Base-by-base conservation (phyloP, 805 yeast genomes). In the Zygosaccharomyces bisporus region DNA sequence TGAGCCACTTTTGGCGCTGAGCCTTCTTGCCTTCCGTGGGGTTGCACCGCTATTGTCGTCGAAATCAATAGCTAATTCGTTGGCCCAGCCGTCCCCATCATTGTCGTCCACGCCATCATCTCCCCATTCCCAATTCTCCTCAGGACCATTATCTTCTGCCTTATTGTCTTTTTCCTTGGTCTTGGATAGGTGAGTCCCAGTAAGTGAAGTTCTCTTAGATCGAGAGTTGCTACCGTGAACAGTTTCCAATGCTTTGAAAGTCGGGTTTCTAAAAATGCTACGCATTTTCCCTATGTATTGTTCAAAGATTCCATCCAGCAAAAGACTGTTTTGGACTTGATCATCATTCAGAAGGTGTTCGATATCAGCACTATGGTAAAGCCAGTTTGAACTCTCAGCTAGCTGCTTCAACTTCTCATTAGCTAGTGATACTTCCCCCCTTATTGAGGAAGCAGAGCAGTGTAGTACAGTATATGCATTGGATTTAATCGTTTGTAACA, bases 101-200 rank as follows among this genome's bases (percentile, higher is more conserved):
- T 20, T 23, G 6, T 52, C 53, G 2, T 14, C 49, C n/a, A 16
- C 47, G 9, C 33, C 49, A 17, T 49, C 61, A 6, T 52, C 53
- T 25, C 51, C 52, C 63, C 63, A 58, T 4, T 42, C 55, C 60
- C 62, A 56, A 12, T 51, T 56, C 16, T 53, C 55, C 3, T 44
- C 47, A 4, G 27, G 38, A 5, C 33, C 38, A n/a, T 44, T 20
- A 1, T 36, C 36, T 17, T n/a, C 25, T 21, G 29, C 14, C 21
- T 17, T 23, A 9, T 6, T 19, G 18, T 23, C 17, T 18, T 13
- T n/a, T 8, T 10, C 19, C 3, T 19, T 32, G 10, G 7, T n/a
- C 29, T 27, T 12, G 9, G 14, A 14, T 6, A 7, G 5, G 9
- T 14, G 18, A 14, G 13, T 10, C n/a, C 13, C 12, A 10, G 33